Percentiles rank a stretch among this genome's conserved stretches.
Conservation (phyloP, 2,329 filamentous ascomycete genomes). For the Exophiala alcalophila region DNA sequence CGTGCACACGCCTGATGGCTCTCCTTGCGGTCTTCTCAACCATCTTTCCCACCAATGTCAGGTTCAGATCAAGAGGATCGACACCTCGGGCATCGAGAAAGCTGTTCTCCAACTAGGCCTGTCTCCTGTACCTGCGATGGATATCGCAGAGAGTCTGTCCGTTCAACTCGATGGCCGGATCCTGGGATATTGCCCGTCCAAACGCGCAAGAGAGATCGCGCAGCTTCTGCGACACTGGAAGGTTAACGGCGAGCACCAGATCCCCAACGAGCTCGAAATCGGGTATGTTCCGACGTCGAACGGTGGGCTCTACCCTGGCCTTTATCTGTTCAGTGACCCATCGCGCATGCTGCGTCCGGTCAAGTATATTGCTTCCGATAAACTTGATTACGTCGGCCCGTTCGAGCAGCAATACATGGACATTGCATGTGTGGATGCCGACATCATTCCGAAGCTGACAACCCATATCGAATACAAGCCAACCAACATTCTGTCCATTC, state of each 20-base stretch:
- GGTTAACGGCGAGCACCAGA: conserved; percentile 75
- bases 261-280: conserved; percentile 83
- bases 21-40: conserved; percentile 90
- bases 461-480: conserved; percentile 93
- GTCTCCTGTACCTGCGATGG: conserved; percentile 70
- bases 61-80: conserved; percentile 71
- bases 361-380: conserved; percentile 84
- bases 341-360: conserved; percentile 87
- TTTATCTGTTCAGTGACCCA: conserved; percentile 86
- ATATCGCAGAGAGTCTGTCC: conserved; percentile 77
- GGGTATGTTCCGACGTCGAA: conserved; percentile 84
- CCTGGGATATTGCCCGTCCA: conserved; percentile 83
- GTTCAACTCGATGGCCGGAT: conserved; percentile 89
- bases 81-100: conserved; percentile 70
- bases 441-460: conserved; percentile 81
- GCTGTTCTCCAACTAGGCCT: conserved; percentile 78
- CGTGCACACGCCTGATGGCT: conserved; percentile 94
- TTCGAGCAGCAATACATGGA: conserved; percentile 99
- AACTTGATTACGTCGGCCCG: conserved; percentile 83
- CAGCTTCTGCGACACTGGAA: conserved; percentile 94
- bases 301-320: conserved; percentile 90
- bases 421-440: conserved; percentile 84
- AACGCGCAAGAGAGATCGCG: conserved; percentile 74
- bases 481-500: conserved; percentile 94
- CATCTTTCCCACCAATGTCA: conserved; percentile 94